A percentile compares a stretch with the other conserved stretches of the same genome.
phyloP scores from a whole-genome alignment of 768 basidiomycete species.

The Termitomyces sp. region DNA sequence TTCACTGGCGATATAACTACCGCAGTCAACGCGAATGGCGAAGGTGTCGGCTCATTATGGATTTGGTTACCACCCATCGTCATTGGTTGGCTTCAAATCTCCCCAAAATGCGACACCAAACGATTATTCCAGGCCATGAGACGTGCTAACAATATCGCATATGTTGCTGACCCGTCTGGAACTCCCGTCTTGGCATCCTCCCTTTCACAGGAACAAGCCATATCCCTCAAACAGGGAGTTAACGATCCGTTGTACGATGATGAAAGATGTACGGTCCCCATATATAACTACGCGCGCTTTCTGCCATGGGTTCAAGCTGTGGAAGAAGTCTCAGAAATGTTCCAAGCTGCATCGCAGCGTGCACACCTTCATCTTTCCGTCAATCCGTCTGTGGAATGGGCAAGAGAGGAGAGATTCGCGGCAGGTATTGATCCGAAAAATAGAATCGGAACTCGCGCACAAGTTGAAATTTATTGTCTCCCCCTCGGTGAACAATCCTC shows the following conservation, averaged over 20 bases:
- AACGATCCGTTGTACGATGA: constrained; percentile 15
- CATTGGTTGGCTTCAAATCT: constrained; percentile 37
- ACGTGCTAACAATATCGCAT: constrained; percentile 24
- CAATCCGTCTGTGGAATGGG: constrained; percentile 12
- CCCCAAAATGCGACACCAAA: constrained; percentile 33
- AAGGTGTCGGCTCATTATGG: constrained; percentile 37
- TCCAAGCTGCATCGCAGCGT: constrained; percentile 17
- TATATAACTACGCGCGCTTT: constrained; percentile 27
- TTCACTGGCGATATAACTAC: constrained; percentile 19
- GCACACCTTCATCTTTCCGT: constrained; percentile 16
- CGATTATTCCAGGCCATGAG: constrained; percentile 25
- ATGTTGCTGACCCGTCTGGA: constrained; percentile 17
- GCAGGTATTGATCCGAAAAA: constrained; percentile 7
- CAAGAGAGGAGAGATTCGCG: constrained; percentile 6
- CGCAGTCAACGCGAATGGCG: constrained; percentile 27
- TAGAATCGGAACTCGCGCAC: constrained; percentile 13
- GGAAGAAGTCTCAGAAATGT: constrained; percentile 17
- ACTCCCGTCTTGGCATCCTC: neutral
- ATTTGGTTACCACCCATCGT: constrained; percentile 40
- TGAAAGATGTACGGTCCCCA: constrained; percentile 19
- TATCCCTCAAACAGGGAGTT: constrained; percentile 11
- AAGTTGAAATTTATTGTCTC: constrained; percentile 16
- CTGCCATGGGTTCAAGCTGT: constrained; percentile 24
- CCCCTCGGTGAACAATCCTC: neutral
- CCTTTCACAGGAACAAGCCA: constrained; percentile 14